These are phyloP conservation scores for Boletus rubropictus DNA, from an alignment of 768 basidiomycete genomes.

Conservation along the genomic window DNA sequence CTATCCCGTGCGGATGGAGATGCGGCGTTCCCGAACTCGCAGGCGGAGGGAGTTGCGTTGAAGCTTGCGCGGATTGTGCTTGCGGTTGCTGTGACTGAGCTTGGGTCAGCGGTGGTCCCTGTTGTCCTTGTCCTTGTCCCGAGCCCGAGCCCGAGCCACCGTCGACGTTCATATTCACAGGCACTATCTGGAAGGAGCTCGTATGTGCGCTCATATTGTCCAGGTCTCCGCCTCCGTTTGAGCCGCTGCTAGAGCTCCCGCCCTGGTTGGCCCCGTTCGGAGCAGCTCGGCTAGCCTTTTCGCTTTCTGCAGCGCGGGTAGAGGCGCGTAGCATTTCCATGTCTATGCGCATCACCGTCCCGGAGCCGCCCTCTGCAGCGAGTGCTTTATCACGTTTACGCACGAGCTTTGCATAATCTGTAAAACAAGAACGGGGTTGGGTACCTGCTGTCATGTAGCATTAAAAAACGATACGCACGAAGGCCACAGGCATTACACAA, in stretches of 20 bases:
- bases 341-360: slow-evolving; percentile 49
- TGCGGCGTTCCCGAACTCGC: slow-evolving; percentile 12
- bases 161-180: slow-evolving; percentile 21
- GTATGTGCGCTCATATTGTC: slow-evolving; percentile 43
- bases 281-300: slow-evolving; percentile 28
- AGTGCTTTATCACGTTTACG: slow-evolving; percentile 68
- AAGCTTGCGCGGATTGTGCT: slow-evolving; percentile 9
- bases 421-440: background rate
- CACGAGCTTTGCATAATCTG: slow-evolving; percentile 81
- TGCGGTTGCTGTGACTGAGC: slow-evolving; percentile 5
- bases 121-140: slow-evolving; percentile 5
- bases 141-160: slow-evolving; percentile 11
- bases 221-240: slow-evolving; percentile 10
- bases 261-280: slow-evolving; percentile 26
- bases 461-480: slow-evolving; percentile 38
- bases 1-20: slow-evolving; percentile 10
- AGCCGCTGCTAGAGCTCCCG: slow-evolving; percentile 1
- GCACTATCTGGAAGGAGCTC: slow-evolving; percentile 52
- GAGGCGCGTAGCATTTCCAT: slow-evolving; percentile 74
- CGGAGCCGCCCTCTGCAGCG: slow-evolving; percentile 46
- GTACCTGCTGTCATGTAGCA: background rate
- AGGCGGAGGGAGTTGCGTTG: slow-evolving; percentile 8
- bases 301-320: slow-evolving; percentile 49
- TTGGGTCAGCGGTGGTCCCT: slow-evolving; percentile 2
- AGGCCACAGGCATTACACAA: slow-evolving; percentile 83